Conservation (phyloP, 768 basidiomycete genomes). For the Collybia sp. region DNA sequence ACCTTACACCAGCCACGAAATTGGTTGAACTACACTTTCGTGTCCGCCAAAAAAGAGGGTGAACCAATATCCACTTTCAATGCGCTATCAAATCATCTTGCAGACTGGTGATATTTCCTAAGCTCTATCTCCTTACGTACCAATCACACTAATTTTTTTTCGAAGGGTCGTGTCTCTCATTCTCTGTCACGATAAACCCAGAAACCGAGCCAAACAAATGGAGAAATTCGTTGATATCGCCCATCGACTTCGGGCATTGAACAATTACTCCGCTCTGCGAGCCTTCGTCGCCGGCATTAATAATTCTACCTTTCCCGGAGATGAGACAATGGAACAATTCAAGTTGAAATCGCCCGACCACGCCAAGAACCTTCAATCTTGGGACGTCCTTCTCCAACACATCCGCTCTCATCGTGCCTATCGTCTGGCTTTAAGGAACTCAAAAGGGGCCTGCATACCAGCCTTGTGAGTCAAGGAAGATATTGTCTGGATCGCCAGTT, state of each 20-base stretch:
- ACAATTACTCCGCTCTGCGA: conserved; percentile 92
- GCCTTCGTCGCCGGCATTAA: conserved; percentile 95
- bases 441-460: conserved; percentile 84
- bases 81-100: conserved; percentile 75
- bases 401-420: conserved; percentile 86
- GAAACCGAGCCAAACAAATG: conserved; percentile 72
- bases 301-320: conserved; percentile 72
- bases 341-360: conserved; percentile 60
- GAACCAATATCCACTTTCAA: conserved; percentile 77
- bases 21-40: conserved; percentile 78
- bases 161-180: conserved; percentile 88
- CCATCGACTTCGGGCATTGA: conserved; percentile 68
- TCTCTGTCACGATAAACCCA: conserved; percentile 77
- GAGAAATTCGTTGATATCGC: conserved; percentile 89
- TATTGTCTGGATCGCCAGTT: neutral
- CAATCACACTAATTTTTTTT: neutral
- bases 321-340: conserved; percentile 73
- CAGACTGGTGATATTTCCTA: conserved; percentile 58
- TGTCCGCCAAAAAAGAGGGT: conserved; percentile 57
- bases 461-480: conserved; percentile 51
- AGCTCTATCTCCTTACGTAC: conserved; percentile 1
- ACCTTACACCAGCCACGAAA: conserved; percentile 64
- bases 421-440: conserved; percentile 80
- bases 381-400: conserved; percentile 81
- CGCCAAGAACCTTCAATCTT: conserved; percentile 75